phyloP scores from a whole-genome alignment of 495 filamentous ascomycete genomes.

The Geoglossum glabrum region DNA sequence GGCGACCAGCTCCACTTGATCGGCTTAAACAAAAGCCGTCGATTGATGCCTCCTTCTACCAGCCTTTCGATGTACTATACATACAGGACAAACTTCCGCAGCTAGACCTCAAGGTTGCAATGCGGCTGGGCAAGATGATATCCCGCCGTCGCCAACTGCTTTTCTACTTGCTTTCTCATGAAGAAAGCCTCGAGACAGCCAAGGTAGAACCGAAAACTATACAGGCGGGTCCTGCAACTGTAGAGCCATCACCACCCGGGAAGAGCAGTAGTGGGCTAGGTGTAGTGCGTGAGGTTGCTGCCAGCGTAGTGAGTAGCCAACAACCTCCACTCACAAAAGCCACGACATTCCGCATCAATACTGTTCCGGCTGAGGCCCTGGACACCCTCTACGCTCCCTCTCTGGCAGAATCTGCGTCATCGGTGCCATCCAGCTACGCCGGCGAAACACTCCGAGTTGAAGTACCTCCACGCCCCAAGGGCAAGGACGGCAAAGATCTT shows the following conservation, averaged over 20 bases:
- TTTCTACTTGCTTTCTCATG: neutral
- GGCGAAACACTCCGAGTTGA: neutral
- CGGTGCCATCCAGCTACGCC: neutral
- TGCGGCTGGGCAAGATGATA: conserved; percentile 5
- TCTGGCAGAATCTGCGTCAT: conserved; percentile 2
- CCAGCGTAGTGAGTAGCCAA: no score
- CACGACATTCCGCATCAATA: neutral
- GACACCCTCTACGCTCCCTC: conserved; percentile 4
- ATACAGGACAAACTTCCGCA: conserved; percentile 5
- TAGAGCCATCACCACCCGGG: no score
- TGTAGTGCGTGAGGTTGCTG: no score
- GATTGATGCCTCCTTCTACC: neutral
- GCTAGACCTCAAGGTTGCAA: neutral
- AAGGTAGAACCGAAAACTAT: neutral
- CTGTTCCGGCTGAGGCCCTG: no score
- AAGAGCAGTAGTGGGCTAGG: no score
- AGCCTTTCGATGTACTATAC: conserved; percentile 6
- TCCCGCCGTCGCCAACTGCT: conserved; percentile 3
- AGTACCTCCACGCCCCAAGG: neutral
- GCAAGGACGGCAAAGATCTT: neutral
- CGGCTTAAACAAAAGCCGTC: neutral
- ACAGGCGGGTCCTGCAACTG: neutral
- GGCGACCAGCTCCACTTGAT: conserved; percentile 7
- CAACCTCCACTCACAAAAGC: neutral
- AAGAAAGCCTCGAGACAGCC: no score